Conservation (phyloP, 441 rosid genomes). For the Pelargonium myrrhifolium region DNA sequence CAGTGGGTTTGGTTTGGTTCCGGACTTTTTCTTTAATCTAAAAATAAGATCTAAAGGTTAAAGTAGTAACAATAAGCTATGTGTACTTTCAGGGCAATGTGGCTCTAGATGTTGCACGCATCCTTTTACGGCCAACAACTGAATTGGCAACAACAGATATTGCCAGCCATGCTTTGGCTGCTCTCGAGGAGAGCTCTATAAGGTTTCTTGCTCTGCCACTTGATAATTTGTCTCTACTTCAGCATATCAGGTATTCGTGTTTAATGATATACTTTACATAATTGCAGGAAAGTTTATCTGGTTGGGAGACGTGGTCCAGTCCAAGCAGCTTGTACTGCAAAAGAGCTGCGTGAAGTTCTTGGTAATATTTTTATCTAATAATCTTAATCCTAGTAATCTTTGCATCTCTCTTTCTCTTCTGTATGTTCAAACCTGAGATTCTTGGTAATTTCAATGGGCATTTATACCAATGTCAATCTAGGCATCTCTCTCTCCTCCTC, state of each 20-base stretch:
- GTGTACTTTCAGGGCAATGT: slow-evolving; percentile 71
- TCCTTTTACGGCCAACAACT: slow-evolving; percentile 61
- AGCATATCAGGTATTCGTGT: slow-evolving; percentile 9
- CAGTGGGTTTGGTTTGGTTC: not conserved
- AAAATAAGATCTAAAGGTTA: not conserved
- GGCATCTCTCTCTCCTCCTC: not conserved
- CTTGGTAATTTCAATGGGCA: too few species aligned
- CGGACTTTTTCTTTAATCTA: not conserved
- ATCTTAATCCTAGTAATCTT: too few species aligned
- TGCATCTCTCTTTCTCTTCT: too few species aligned
- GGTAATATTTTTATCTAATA: slow-evolving; percentile 35
- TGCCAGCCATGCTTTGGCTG: slow-evolving; percentile 63
- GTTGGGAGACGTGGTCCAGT: slow-evolving; percentile 93
- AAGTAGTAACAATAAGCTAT: slow-evolving; percentile 2
- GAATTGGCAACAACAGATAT: slow-evolving; percentile 81
- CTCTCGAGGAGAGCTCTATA: slow-evolving; percentile 62
- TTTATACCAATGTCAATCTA: slow-evolving; percentile 3
- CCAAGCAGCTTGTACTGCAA: slow-evolving; percentile 93
- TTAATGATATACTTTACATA: slow-evolving; percentile 11
- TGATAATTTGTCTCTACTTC: slow-evolving; percentile 15
- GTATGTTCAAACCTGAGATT: too few species aligned
- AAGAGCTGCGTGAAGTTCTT: slow-evolving; percentile 88
- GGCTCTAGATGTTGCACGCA: slow-evolving; percentile 85
- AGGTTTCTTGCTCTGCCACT: slow-evolving; percentile 37
- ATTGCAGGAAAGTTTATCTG: slow-evolving; percentile 68